phyloP scores from a whole-genome alignment of 345 rosid species.

The Camelina hispida region DNA sequence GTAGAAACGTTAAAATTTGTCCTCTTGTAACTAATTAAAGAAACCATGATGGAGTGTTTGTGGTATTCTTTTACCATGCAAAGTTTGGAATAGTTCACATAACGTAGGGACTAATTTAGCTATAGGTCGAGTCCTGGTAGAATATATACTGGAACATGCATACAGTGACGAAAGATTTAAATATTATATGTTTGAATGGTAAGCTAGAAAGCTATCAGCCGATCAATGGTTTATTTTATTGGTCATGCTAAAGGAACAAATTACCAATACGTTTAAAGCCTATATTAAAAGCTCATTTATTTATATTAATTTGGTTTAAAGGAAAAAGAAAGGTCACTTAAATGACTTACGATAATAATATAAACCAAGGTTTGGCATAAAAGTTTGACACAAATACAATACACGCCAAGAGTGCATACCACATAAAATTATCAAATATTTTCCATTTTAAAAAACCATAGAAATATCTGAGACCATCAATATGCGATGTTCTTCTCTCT shows the following conservation, averaged over 20 bases:
- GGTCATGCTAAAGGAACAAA: constrained; percentile 35
- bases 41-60: not conserved
- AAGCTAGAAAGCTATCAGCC: constrained; percentile 38
- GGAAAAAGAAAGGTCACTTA: constrained; percentile 44
- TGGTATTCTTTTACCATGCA: not conserved
- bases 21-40: not conserved
- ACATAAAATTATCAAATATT: constrained; percentile 37
- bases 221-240: constrained; percentile 26
- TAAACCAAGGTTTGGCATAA: constrained; percentile 45
- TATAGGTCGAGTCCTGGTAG: constrained; percentile 8
- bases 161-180: not conserved
- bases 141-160: not conserved
- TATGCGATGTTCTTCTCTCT: constrained; percentile 31
- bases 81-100: constrained; percentile 5
- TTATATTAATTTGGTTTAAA: constrained; percentile 18
- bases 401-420: constrained; percentile 46
- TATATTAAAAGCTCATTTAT: not conserved
- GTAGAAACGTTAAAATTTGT: not conserved
- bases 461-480: constrained; percentile 48
- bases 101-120: not conserved
- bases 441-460: constrained; percentile 18
- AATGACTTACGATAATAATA: constrained; percentile 38
- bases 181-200: constrained; percentile 12
- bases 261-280: constrained; percentile 19
- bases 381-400: constrained; percentile 42